Evolutionary conservation across 257 asterid species (phyloP).

Genomic region (Salvia hispanica): DNA sequence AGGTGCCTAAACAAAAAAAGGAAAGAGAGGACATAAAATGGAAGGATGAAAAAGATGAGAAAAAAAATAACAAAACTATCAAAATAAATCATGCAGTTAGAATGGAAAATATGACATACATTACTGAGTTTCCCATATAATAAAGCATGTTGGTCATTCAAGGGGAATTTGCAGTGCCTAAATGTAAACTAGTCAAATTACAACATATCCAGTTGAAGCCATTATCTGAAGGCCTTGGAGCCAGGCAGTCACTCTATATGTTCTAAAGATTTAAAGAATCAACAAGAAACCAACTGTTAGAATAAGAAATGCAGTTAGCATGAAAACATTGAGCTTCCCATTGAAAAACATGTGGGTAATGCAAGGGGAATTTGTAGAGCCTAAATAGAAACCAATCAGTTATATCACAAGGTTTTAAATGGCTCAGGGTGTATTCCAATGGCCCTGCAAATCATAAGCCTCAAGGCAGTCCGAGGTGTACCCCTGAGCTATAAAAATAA

Average conservation of each 20-base stretch:
- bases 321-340: conserved; percentile 1
- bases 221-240: not conserved
- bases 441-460: too few relatives aligned
- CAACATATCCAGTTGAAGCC: conserved; percentile 1
- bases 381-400: not conserved
- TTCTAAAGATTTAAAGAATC: not conserved
- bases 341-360: not conserved
- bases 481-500: too few relatives aligned
- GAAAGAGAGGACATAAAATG: not conserved
- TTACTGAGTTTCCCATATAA: not conserved
- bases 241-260: not conserved
- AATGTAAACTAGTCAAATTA: conserved; percentile 1
- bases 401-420: too few relatives aligned
- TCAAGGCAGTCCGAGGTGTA: too few relatives aligned
- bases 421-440: too few relatives aligned
- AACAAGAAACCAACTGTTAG: not conserved
- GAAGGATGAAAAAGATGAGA: not conserved
- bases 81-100: conserved; percentile 6
- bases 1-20: conserved; percentile 28
- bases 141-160: not conserved
- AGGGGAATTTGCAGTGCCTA: not conserved
- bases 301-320: conserved; percentile 11
- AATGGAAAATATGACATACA: not conserved
- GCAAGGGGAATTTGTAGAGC: not conserved
- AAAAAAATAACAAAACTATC: conserved; percentile 5